Conservation (phyloP, 2,329 filamentous ascomycete species). For the Escovopsis sp. region DNA sequence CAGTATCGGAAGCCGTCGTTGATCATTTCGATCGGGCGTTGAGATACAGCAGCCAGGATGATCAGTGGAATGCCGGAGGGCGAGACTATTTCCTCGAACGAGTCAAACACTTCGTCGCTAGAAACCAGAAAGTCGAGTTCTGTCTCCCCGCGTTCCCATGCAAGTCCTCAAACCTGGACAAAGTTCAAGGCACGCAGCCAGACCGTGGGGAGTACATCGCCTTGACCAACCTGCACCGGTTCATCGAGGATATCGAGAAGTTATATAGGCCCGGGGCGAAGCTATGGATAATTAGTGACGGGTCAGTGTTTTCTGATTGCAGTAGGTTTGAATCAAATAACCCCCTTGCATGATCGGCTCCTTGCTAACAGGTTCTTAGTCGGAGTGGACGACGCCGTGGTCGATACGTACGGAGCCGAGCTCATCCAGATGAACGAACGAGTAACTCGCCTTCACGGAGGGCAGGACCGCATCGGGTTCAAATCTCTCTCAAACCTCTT, state of each 20-base stretch:
- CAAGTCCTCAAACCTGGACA: conserved; percentile 22
- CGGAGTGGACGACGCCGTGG: conserved; percentile 27
- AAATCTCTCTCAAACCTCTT: conserved; percentile 16
- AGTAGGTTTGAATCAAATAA: conserved; percentile 11
- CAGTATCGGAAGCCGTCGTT: conserved; percentile 3
- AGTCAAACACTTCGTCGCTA: conserved; percentile 12
- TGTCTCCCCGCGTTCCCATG: conserved; percentile 25
- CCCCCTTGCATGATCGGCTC: too few relatives aligned
- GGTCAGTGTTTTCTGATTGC: conserved; percentile 27
- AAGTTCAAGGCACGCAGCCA: conserved; percentile 17
- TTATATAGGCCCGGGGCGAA: conserved; percentile 20
- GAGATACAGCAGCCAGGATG: conserved; percentile 10
- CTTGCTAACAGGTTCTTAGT: conserved; percentile 10
- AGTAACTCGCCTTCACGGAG: conserved; percentile 11
- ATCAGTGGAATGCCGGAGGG: conserved; percentile 12
- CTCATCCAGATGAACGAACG: conserved; percentile 23
- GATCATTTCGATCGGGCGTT: conserved; percentile 13
- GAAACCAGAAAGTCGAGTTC: conserved; percentile 12
- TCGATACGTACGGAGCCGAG: conserved; percentile 23
- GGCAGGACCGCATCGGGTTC: conserved; percentile 13
- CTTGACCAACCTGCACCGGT: conserved; percentile 15
- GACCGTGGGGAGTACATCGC: conserved; percentile 22
- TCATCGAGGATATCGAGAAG: conserved; percentile 15
- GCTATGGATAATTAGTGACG: conserved; percentile 25
- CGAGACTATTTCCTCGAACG: conserved; percentile 10